A percentile compares a stretch with the other conserved stretches of the same genome.
These are phyloP conservation scores for Remersonia thermophila DNA, from an alignment of 2,329 filamentous ascomycete genomes.

Conservation along the genomic window DNA sequence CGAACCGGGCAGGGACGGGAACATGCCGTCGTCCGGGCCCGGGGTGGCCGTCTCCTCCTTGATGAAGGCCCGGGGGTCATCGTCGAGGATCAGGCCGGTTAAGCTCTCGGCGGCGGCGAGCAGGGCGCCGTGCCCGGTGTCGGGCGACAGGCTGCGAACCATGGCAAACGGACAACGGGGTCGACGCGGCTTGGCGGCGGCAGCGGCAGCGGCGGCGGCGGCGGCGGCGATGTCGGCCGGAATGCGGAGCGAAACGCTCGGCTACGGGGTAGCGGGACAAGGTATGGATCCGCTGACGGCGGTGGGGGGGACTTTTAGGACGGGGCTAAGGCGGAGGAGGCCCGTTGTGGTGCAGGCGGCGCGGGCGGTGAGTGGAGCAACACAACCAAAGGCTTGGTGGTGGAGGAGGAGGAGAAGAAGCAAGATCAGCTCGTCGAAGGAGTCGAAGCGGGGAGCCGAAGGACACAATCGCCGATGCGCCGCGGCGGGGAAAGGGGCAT, in stretches of 20 bases:
- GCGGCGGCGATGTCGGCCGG: not conserved
- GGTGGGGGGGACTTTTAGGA: too few relatives aligned
- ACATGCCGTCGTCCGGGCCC: conserved; percentile 3
- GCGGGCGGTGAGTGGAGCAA: not conserved
- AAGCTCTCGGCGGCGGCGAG: conserved; percentile 8
- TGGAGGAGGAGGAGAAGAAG: conserved; percentile 2
- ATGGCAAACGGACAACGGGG: too few relatives aligned
- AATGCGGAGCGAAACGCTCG: not conserved
- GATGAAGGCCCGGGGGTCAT: conserved; percentile 5
- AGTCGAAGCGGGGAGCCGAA: not conserved
- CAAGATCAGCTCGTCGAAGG: too few relatives aligned
- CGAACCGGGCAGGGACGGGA: too few relatives aligned
- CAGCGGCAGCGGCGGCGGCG: conserved; percentile 2
- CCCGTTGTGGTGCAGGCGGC: not conserved
- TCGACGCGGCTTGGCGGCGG: too few relatives aligned
- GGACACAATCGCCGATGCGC: conserved; percentile 8
- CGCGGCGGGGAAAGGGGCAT: conserved; percentile 6
- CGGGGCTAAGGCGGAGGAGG: too few relatives aligned
- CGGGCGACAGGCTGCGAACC: conserved; percentile 4
- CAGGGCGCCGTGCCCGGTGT: conserved; percentile 6
- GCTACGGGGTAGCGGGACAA: conserved; percentile 1
- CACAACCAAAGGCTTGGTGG: not conserved
- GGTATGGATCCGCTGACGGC: conserved; percentile 3
- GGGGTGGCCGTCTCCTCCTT: conserved; percentile 10
- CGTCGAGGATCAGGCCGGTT: conserved; percentile 10